These are phyloP conservation scores for Gossypium gossypioides DNA, from an alignment of 441 rosid species.

Conservation along the genomic window DNA sequence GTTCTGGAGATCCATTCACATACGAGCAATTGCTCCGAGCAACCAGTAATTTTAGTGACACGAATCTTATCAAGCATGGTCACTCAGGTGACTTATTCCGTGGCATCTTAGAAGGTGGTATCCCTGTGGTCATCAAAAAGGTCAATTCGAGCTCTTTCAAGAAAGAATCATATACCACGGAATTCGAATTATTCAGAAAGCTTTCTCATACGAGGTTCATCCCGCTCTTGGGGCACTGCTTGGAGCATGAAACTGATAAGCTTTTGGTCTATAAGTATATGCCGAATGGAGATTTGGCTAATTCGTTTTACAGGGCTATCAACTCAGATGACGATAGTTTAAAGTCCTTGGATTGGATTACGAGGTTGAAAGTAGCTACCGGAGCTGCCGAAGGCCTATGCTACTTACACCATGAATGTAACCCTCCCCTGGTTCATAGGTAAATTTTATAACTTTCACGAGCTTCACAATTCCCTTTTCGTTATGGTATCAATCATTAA, in stretches of 20 bases:
- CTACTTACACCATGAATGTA: constrained; percentile 58
- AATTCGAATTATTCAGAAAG: constrained; percentile 29
- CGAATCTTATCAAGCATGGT: constrained; percentile 46
- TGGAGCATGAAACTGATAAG: constrained; percentile 42
- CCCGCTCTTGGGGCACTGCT: constrained; percentile 52
- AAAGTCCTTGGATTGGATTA: constrained; percentile 62
- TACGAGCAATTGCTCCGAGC: constrained; percentile 36
- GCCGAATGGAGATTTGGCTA: constrained; percentile 46
- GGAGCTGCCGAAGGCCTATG: constrained; percentile 63
- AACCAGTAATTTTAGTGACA: constrained; percentile 35
- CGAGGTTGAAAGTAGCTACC: constrained; percentile 52
- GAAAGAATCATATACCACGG: constrained; percentile 26
- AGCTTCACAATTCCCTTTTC: constrained; percentile 2
- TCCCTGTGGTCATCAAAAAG: constrained; percentile 38
- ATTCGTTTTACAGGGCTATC: constrained; percentile 38
- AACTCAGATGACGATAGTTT: constrained; percentile 29
- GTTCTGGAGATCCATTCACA: constrained; percentile 34
- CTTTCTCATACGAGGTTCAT: constrained; percentile 42
- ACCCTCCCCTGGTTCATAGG: constrained; percentile 67
- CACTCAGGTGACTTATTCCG: constrained; percentile 55
- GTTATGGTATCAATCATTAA: not conserved
- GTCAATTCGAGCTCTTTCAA: constrained; percentile 29
- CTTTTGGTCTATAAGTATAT: constrained; percentile 60
- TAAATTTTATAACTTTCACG: constrained; percentile 14
- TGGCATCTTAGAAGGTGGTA: constrained; percentile 39